Conservation (phyloP, 2,329 filamentous ascomycete genomes). For the Xylariaceae sp. region DNA sequence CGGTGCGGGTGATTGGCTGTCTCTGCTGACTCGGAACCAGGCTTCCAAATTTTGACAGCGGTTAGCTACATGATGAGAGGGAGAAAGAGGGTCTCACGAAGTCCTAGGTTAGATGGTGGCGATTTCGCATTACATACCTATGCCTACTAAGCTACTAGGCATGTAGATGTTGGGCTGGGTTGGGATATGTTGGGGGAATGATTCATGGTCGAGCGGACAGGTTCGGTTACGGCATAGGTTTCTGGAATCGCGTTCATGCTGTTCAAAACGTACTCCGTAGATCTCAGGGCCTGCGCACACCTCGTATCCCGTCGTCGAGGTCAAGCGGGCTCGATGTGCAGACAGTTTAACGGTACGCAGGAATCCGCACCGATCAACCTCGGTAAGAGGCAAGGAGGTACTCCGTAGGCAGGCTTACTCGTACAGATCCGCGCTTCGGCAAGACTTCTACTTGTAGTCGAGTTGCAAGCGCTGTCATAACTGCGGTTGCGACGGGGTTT, state of each 20-base stretch:
- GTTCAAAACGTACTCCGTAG: not conserved
- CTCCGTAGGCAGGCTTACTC: too few relatives aligned
- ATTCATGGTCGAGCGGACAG: constrained; percentile 10
- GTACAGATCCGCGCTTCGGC: not conserved
- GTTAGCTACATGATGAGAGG: constrained; percentile 11
- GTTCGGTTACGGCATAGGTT: not conserved
- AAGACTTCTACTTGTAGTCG: not conserved
- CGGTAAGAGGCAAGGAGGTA: too few relatives aligned
- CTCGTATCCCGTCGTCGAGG: not conserved
- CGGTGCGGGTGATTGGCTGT: not conserved
- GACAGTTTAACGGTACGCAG: too few relatives aligned
- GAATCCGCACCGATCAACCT: too few relatives aligned
- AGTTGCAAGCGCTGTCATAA: too few relatives aligned
- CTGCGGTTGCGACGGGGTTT: not conserved
- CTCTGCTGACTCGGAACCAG: not conserved
- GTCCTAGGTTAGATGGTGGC: not conserved
- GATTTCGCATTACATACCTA: not conserved
- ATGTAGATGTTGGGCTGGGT: too few relatives aligned
- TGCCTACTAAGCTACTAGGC: too few relatives aligned
- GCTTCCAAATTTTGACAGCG: constrained; percentile 10
- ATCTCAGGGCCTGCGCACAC: constrained; percentile 5
- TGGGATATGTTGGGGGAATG: constrained; percentile 1
- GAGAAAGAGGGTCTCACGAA: constrained; percentile 1
- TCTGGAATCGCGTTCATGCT: constrained; percentile 9
- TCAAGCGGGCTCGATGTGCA: too few relatives aligned